Base-by-base conservation (phyloP, 1,139 yeast species). In the Nakaseomyces uthaithaninus region DNA sequence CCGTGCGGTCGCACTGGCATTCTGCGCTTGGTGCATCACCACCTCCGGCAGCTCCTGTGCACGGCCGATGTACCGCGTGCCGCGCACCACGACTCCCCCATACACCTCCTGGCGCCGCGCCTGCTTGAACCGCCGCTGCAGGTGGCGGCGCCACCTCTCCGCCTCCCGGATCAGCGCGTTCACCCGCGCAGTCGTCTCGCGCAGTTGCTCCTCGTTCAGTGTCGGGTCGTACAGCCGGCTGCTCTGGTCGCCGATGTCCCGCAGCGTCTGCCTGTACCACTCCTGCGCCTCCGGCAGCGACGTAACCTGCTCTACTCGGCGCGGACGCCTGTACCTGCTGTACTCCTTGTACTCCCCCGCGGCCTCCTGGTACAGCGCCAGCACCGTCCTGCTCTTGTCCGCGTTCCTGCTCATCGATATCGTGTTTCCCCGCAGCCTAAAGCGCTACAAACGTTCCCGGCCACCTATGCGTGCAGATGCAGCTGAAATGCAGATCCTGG, bases 1-100 rank as follows among this genome's bases (percentile, higher is more conserved):
- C 10, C 33, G 9, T 28, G 12, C 18, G 16, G 30, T 14, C 15
- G 8, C 24, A 22, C 10, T 22, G 24, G 24, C 7, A 7, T 22
- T 7, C 9, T 6, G 9, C 33, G 16, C n/a, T 15, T 8, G 4
- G 22, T 28, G 12, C 11, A 28, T 3, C n/a, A 74, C 71, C 3
- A 81, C 89, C 49, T 85, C 95, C 0, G 89, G 84, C 11, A 87
- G 62, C 36, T 85, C 93, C 41, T 75, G 70, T 0, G 95, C 95
- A 37, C 95, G 63, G 0, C 96, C 96, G 62, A 77, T 87, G 59
- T 84, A 87, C 47, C 83, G 63, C 52, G 76, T 77, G 1, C 87
- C 75, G 65, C 12, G 37, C 1, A 55, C 33, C 2, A 50, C 17
- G 24, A 46, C 47, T 2, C 60, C 59, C 20, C 55, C 47, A 39